Evolutionary conservation across 2,329 filamentous ascomycete genomes (phyloP).

Genomic region (Rhytidhysteron rufulum): DNA sequence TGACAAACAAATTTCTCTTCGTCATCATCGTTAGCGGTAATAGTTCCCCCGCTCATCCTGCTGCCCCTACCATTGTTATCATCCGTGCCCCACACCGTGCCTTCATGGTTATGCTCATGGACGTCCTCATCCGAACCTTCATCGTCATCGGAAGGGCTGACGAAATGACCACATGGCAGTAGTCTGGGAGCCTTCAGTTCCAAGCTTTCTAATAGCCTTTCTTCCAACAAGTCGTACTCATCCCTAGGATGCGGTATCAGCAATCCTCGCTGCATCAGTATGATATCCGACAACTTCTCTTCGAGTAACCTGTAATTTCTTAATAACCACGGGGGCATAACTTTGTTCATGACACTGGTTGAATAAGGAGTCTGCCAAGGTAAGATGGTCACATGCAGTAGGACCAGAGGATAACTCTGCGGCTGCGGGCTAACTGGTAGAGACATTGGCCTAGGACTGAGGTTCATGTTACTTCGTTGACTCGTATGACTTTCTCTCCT

Average conservation of each 20-base stretch:
- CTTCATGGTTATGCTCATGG: constrained; percentile 24
- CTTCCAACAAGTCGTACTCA: constrained; percentile 76
- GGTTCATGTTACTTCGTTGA: constrained; percentile 36
- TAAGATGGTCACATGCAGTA: constrained; percentile 73
- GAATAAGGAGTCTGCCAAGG: constrained; percentile 64
- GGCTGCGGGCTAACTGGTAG: constrained; percentile 13
- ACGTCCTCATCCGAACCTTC: constrained; percentile 20
- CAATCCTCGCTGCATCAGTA: constrained; percentile 65
- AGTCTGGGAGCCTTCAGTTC: constrained; percentile 69
- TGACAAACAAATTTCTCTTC: constrained; percentile 37
- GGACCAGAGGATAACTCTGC: constrained; percentile 61
- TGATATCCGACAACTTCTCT: constrained; percentile 68
- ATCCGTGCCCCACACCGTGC: constrained; percentile 21
- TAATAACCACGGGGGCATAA: constrained; percentile 48
- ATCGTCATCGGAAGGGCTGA: constrained; percentile 43
- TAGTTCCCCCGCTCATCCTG: constrained; percentile 32
- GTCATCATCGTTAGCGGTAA: constrained; percentile 26
- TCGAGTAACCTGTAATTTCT: constrained; percentile 65
- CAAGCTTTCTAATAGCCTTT: constrained; percentile 69
- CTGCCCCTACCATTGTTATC: constrained; percentile 32
- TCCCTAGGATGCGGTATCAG: constrained; percentile 74
- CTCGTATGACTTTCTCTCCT: constrained; percentile 22
- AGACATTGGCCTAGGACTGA: constrained; percentile 23
- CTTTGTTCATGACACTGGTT: constrained; percentile 44
- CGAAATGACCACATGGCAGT: constrained; percentile 72